Evolutionary conservation across 805 yeast genomes (phyloP).

Genomic region (Myxozyma mucilagina): DNA sequence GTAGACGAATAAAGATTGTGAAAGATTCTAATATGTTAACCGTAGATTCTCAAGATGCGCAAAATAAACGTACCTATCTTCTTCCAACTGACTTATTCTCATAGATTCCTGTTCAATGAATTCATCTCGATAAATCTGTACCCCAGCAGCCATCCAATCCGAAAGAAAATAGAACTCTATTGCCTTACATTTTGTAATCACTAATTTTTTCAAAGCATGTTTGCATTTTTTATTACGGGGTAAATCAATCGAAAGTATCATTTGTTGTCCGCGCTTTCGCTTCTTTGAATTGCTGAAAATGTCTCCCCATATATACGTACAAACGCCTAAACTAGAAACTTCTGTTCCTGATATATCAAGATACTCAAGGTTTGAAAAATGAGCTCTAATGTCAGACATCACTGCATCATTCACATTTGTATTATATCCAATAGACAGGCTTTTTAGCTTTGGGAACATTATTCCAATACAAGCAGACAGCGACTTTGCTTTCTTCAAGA

Average conservation of each 20-base stretch:
- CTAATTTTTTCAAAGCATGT: neutral
- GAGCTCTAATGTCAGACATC: neutral
- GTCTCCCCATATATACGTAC: neutral
- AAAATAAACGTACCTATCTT: neutral
- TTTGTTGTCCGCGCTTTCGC: neutral
- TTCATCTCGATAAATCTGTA: neutral
- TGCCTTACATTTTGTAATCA: neutral
- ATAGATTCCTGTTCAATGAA: neutral
- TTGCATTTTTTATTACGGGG: neutral
- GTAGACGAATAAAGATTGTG: conserved; percentile 1
- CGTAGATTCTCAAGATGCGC: neutral
- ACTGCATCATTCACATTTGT: neutral
- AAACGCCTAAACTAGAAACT: neutral
- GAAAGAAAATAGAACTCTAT: neutral
- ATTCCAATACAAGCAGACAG: neutral
- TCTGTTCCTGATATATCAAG: conserved; percentile 2
- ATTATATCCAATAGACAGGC: neutral
- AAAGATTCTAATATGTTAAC: neutral
- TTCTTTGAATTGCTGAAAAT: neutral
- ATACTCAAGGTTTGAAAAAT: neutral
- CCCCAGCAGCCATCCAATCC: neutral
- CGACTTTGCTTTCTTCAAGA: neutral
- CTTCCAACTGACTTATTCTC: neutral
- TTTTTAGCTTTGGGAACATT: neutral
- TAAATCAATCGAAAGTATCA: neutral